These are phyloP conservation scores for Dendrocalamus latiflorus DNA, from an alignment of 202 grass and related monocot genomes.

Conservation along the genomic window DNA sequence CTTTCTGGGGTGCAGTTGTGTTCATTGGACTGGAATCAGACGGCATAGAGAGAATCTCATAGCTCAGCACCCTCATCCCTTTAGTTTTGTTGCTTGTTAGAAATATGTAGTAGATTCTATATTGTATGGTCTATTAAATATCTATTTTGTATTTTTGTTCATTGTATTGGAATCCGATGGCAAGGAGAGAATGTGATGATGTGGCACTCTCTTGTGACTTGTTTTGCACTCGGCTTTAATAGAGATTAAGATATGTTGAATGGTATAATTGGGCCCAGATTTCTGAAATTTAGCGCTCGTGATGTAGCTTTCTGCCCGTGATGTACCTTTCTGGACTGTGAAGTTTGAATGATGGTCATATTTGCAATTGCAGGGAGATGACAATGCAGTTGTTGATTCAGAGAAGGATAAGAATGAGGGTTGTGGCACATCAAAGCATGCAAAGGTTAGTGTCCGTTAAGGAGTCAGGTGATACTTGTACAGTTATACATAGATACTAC, in stretches of 20 bases:
- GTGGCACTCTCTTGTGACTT: background rate
- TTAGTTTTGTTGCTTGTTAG: background rate
- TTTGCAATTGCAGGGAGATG: conserved; percentile 44
- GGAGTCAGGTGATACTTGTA: background rate
- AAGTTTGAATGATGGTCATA: background rate
- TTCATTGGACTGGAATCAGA: background rate
- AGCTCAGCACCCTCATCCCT: background rate
- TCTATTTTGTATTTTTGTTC: background rate
- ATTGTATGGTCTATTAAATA: background rate
- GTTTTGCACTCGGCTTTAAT: background rate
- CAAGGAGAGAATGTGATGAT: background rate
- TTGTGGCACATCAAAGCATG: conserved; percentile 42
- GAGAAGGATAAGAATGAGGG: conserved; percentile 74
- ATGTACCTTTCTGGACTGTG: background rate
- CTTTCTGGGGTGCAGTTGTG: background rate
- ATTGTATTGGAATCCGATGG: background rate
- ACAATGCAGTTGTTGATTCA: too few relatives aligned
- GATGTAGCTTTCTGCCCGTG: background rate
- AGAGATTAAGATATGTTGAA: background rate
- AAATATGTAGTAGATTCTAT: background rate
- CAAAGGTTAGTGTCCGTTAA: conserved; percentile 40
- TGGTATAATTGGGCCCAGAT: background rate
- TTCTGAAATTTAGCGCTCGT: background rate
- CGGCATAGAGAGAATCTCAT: background rate
- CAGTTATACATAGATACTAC: background rate